A percentile compares a stretch with the other conserved stretches of the same genome.
These are phyloP conservation scores for Aschersonia sp. DNA, from an alignment of 2,329 filamentous ascomycete species.

Conservation along the genomic window DNA sequence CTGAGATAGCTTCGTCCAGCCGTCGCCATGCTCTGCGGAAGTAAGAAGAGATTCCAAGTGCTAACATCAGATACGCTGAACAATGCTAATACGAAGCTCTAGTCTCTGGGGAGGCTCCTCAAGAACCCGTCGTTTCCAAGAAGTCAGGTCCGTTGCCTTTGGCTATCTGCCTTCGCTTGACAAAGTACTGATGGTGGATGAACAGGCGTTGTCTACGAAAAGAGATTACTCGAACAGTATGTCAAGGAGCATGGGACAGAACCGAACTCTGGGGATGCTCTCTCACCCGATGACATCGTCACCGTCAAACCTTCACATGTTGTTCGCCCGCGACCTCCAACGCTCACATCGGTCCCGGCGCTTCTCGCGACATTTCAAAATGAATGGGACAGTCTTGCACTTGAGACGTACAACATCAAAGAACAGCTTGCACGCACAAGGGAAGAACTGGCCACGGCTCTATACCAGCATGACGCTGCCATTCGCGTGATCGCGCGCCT, in stretches of 20 bases:
- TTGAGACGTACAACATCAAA: conserved; percentile 83
- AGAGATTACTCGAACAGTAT: conserved; percentile 87
- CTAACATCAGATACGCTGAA: no score
- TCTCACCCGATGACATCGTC: conserved; percentile 73
- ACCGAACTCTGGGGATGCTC: conserved; percentile 74
- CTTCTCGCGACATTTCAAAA: conserved; percentile 92
- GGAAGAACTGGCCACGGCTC: conserved; percentile 82
- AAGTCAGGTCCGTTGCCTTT: conserved; percentile 64
- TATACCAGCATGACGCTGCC: conserved; percentile 97
- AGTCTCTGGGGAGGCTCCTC: conserved; percentile 95
- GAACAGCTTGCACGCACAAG: conserved; percentile 81
- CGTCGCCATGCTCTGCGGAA: conserved; percentile 33
- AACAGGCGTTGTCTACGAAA: conserved; percentile 80
- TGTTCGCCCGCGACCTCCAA: conserved; percentile 80
- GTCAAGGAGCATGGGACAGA: conserved; percentile 89
- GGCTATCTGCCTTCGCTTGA: background rate
- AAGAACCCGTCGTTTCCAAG: conserved; percentile 86
- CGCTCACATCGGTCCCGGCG: conserved; percentile 89
- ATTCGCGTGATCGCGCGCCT: conserved; percentile 84
- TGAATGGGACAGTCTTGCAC: conserved; percentile 89
- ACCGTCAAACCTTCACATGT: conserved; percentile 72
- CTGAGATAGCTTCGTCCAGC: conserved; percentile 10
- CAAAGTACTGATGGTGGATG: background rate
- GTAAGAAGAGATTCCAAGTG: conserved; percentile 14
- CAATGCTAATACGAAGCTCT: conserved; percentile 3